A percentile compares a stretch with the other conserved stretches of the same genome.
Conservation (phyloP, 441 rosid genomes). For the Bocquillonia castaneifolia region DNA sequence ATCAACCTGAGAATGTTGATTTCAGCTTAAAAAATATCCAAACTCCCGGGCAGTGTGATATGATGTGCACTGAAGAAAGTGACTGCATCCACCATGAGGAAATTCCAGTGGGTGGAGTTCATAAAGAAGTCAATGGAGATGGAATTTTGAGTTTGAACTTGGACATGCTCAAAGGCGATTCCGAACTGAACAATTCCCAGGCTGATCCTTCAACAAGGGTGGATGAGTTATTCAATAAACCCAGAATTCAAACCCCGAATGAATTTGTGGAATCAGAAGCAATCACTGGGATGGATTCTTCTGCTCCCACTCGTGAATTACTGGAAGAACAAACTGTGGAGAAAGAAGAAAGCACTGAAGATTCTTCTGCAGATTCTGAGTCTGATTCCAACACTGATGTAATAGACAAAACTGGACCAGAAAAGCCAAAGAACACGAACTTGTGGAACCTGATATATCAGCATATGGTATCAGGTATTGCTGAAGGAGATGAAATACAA, state of each 20-base stretch:
- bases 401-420: constrained; percentile 22
- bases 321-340: constrained; percentile 20
- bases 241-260: background rate
- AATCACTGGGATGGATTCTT: background rate
- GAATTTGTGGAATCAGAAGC: background rate
- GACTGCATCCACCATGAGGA: constrained; percentile 14
- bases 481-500: constrained; percentile 33
- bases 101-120: constrained; percentile 16
- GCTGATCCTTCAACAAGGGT: constrained; percentile 7
- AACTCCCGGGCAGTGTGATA: background rate
- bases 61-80: background rate
- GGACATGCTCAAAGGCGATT: constrained; percentile 12
- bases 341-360: constrained; percentile 24
- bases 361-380: constrained; percentile 21
- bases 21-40: constrained; percentile 2
- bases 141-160: constrained; percentile 8
- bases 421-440: constrained; percentile 32
- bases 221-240: background rate
- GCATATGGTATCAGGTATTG: constrained; percentile 49
- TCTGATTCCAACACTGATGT: constrained; percentile 14
- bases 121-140: constrained; percentile 16
- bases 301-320: constrained; percentile 7
- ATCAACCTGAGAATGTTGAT: background rate
- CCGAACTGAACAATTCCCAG: background rate
- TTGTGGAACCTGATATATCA: constrained; percentile 46